A percentile compares a stretch with the other conserved stretches of the same genome.
Conservation (phyloP, 768 basidiomycete genomes). For the Paxillus rubicundulus region DNA sequence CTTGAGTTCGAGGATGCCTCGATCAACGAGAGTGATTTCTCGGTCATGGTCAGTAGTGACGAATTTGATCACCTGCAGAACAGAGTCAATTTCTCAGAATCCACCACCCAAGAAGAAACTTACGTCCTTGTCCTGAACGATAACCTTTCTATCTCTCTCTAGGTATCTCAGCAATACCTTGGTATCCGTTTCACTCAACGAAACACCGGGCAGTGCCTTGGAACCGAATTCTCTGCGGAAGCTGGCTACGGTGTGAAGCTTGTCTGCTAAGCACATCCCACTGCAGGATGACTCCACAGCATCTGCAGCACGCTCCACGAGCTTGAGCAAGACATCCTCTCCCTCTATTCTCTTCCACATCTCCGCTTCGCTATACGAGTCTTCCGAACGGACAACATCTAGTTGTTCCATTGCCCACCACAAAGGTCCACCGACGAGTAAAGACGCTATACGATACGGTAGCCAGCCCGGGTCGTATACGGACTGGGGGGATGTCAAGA, state of each 20-base stretch:
- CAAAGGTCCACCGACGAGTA: constrained; percentile 71
- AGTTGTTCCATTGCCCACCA: constrained; percentile 86
- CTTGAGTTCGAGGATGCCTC: constrained; percentile 79
- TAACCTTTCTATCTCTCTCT: constrained; percentile 64
- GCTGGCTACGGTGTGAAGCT: constrained; percentile 55
- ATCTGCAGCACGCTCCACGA: constrained; percentile 68
- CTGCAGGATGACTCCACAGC: constrained; percentile 44
- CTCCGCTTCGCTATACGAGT: constrained; percentile 43
- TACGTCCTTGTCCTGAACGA: constrained; percentile 71
- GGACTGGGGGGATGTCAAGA: constrained; percentile 53
- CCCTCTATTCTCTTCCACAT: constrained; percentile 63
- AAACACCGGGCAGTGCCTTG: constrained; percentile 38
- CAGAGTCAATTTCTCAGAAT: not conserved
- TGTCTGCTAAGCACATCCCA: constrained; percentile 50
- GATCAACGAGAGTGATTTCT: constrained; percentile 74
- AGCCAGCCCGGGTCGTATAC: constrained; percentile 71
- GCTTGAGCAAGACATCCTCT: constrained; percentile 64
- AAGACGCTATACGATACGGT: constrained; percentile 65
- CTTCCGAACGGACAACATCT: constrained; percentile 65
- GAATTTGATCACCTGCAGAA: constrained; percentile 77
- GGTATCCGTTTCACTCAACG: constrained; percentile 61
- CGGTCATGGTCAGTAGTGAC: constrained; percentile 36
- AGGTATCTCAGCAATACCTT: constrained; percentile 74
- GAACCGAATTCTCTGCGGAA: constrained; percentile 61
- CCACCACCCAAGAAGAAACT: constrained; percentile 17